Conservation (phyloP, 2,329 filamentous ascomycete species). For the Trichoderma guizhouense region DNA sequence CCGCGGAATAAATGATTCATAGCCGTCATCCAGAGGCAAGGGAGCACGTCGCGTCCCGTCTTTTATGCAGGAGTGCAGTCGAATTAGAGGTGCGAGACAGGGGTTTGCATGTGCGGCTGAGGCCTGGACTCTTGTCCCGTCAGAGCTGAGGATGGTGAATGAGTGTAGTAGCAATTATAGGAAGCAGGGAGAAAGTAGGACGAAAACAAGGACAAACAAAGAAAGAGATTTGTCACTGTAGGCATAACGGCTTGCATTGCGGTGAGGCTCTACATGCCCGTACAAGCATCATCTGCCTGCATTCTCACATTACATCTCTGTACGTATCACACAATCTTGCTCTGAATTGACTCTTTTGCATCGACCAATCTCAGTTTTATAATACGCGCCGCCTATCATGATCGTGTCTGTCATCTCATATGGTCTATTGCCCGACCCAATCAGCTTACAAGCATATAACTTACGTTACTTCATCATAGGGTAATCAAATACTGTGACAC, state of each 20-base stretch:
- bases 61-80: background rate
- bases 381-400: background rate
- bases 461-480: background rate
- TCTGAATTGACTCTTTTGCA: background rate
- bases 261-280: background rate
- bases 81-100: background rate
- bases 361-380: background rate
- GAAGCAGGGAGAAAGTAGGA: background rate
- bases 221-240: background rate
- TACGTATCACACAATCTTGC: background rate
- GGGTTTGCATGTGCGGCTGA: background rate
- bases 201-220: background rate
- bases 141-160: background rate
- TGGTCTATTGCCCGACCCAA: background rate
- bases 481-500: background rate
- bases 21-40: background rate
- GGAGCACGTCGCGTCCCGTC: background rate
- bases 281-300: background rate
- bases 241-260: background rate
- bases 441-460: background rate
- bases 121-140: background rate
- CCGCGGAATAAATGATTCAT: background rate
- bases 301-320: background rate
- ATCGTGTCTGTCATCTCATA: background rate
- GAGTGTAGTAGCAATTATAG: background rate